Base-by-base conservation (phyloP, 2,329 filamentous ascomycete genomes). In the Fusarium concolor region DNA sequence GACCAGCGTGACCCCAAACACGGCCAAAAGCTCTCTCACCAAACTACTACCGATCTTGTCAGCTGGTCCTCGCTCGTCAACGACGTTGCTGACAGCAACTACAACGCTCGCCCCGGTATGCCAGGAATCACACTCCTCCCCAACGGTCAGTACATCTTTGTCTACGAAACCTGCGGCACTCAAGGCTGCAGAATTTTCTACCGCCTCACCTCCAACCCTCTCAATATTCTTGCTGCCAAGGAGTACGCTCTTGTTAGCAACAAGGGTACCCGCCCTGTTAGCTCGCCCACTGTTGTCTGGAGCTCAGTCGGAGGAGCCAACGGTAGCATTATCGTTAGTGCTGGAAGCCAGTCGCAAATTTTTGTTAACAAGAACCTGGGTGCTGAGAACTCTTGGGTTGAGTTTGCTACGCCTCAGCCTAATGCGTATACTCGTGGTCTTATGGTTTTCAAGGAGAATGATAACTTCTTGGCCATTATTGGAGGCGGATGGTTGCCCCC, bases 11-110 rank as follows among this genome's bases (percentile, higher is more conserved):
- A 89, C 65, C 86, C 62, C 18, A 68, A 62, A 26, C 82, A 92
- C 67, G 90, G 90, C 28, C 90, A 92, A 78, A 91, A 92, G 73
- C 83, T 92, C 41, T 83, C 87, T 4, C 89, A 92, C 74, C 89
- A 92, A 75, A 81, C 83, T 14, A 84, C 86, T 2, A 81, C 78
- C 1, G 88, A 92, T 70, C 81, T 91, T 15, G 76, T 80, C 46
- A 86, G 75, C 22, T 93, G 90, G 90, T 83, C 83, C 14, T 73
- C 82, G 0, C 78, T 85, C 6, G 84, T 90, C 46, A 63, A 74
- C 4, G 89, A 92, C 65, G 89, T 90, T 22, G 79, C 84, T 10
- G 89, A 90, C 71, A 68, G 56, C 46, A 83, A 81, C 55, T 90
- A 90, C 75, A 85, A 84, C 3, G 86, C 84, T 60, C 86, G 90